Conservation (phyloP, 2,329 filamentous ascomycete species). For the Neophaeococcomyces mojaviensis region DNA sequence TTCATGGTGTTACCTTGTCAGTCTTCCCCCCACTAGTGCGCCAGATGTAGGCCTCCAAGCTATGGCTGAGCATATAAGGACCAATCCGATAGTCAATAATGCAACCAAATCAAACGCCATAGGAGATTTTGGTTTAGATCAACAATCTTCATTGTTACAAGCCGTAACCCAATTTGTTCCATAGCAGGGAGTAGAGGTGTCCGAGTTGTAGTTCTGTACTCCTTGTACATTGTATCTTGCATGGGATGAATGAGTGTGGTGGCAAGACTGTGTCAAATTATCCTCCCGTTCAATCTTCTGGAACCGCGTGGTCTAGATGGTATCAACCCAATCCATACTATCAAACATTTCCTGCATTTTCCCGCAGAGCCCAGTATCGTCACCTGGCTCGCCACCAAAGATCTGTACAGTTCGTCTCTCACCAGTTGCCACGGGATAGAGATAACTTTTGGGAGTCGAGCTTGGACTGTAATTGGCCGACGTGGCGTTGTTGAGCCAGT, state of each 20-base stretch:
- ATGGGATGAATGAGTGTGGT: background rate
- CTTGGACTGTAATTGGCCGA: background rate
- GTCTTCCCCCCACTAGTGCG: background rate
- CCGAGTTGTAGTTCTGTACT: background rate
- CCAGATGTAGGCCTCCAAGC: background rate
- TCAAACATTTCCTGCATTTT: conserved; percentile 45
- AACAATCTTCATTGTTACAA: conserved; percentile 7
- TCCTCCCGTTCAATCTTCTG: background rate
- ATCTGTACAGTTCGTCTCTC: conserved; percentile 36
- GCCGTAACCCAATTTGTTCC: background rate
- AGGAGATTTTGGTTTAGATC: background rate
- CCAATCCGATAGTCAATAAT: conserved; percentile 1
- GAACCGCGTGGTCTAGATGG: background rate
- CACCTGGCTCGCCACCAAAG: conserved; percentile 24
- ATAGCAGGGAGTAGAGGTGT: conserved; percentile 1
- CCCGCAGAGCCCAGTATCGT: conserved; percentile 33
- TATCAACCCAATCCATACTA: conserved; percentile 41
- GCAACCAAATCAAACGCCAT: conserved; percentile 4
- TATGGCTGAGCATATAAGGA: conserved; percentile 2
- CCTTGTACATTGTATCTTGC: too few species aligned
- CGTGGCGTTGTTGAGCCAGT: background rate
- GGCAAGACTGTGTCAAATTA: background rate
- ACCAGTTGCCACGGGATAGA: background rate
- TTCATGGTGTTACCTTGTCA: background rate
- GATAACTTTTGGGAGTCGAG: too few species aligned